phyloP scores from a whole-genome alignment of 2,329 filamentous ascomycete species.

The Simplicillium aogashimaense region DNA sequence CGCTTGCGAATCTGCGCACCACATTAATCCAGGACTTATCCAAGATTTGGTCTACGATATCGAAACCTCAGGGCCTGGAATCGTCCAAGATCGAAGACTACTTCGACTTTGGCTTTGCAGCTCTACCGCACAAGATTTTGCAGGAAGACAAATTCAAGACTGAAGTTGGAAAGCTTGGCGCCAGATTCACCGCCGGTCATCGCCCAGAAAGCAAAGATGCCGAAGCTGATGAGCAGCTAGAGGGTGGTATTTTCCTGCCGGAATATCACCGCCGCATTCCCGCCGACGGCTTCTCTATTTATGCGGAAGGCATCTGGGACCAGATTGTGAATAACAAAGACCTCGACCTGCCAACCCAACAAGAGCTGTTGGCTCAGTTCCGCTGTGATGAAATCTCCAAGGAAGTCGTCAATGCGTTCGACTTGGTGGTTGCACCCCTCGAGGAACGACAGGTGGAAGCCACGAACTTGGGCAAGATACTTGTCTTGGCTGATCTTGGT shows the following conservation, averaged over 20 bases:
- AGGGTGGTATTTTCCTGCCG: conserved; percentile 77
- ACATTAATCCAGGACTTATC: conserved; percentile 84
- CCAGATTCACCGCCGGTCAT: conserved; percentile 74
- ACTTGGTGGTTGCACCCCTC: conserved; percentile 69
- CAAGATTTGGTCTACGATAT: conserved; percentile 86
- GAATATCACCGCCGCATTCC: conserved; percentile 95
- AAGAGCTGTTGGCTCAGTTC: conserved; percentile 94
- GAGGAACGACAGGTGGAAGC: conserved; percentile 78
- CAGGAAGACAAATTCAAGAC: conserved; percentile 83
- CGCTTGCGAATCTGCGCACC: conserved; percentile 78
- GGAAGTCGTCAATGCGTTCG: conserved; percentile 78
- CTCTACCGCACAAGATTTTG: conserved; percentile 91
- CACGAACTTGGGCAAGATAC: conserved; percentile 59
- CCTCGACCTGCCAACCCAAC: conserved; percentile 89
- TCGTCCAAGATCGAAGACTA: conserved; percentile 88
- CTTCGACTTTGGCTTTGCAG: conserved; percentile 96
- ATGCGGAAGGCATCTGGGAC: conserved; percentile 92
- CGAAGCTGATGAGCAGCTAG: conserved; percentile 59
- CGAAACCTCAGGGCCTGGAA: conserved; percentile 84
- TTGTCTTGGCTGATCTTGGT: conserved; percentile 68
- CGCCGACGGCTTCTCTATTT: conserved; percentile 91
- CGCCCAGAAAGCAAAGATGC: conserved; percentile 55
- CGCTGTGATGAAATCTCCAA: conserved; percentile 93
- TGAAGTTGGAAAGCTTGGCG: conserved; percentile 71
- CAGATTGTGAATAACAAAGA: conserved; percentile 99